phyloP scores from a whole-genome alignment of 1,284 basidiomycete species.

The Cutaneotrichosporon arboriforme region DNA sequence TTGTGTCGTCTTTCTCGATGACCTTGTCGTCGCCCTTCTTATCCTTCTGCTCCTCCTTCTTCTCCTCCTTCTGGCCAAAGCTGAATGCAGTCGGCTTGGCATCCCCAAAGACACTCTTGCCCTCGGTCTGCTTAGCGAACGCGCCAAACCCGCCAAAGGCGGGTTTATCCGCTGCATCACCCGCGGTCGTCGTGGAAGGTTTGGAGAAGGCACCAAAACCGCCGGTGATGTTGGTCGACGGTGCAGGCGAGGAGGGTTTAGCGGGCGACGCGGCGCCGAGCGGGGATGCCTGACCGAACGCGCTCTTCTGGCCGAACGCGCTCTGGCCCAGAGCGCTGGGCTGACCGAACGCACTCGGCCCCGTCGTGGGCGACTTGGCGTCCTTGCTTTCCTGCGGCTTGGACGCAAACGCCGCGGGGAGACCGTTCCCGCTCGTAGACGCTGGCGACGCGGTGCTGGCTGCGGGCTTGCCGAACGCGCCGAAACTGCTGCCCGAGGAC shows the following conservation, averaged over 20 bases:
- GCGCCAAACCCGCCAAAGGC: slow-evolving; percentile 28
- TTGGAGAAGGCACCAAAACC: slow-evolving; percentile 39
- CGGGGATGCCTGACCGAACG: slow-evolving; percentile 10
- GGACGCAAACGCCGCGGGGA: not conserved
- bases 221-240: slow-evolving; percentile 24
- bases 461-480: slow-evolving; percentile 22
- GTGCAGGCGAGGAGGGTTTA: not conserved
- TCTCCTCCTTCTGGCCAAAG: not conserved
- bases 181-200: slow-evolving; percentile 4
- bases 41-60: not conserved
- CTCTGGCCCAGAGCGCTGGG: slow-evolving; percentile 24
- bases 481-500: slow-evolving; percentile 21
- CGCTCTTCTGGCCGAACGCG: slow-evolving; percentile 21
- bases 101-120: slow-evolving; percentile 17
- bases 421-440: not conserved
- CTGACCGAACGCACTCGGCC: slow-evolving; percentile 5
- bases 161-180: not conserved
- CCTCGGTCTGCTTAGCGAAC: slow-evolving; percentile 11
- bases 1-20: no score
- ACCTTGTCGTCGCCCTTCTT: not conserved
- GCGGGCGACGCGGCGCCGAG: no score
- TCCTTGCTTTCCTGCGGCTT: not conserved
- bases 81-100: not conserved
- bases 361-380: slow-evolving; percentile 4
- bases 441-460: not conserved